Conservation (phyloP, 1,139 yeast genomes). For the Pichia sp. region DNA sequence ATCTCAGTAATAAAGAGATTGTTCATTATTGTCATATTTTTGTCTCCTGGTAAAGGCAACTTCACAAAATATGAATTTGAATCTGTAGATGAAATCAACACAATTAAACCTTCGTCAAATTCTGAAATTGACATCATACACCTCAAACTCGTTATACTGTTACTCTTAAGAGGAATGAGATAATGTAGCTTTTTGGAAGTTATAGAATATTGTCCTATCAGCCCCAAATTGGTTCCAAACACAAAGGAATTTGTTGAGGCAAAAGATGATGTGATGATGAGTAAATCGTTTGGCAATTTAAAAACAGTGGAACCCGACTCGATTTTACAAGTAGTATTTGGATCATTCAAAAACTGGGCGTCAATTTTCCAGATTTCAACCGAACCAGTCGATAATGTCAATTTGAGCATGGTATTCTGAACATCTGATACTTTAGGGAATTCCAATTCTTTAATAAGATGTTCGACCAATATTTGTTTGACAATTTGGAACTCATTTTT, state of each 20-base stretch:
- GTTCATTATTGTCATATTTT: constrained; percentile 2
- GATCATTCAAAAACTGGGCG: constrained; percentile 6
- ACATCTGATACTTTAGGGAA: constrained; percentile 3
- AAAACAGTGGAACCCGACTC: constrained; percentile 1
- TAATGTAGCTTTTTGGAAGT: constrained; percentile 12
- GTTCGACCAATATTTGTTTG: constrained; percentile 4
- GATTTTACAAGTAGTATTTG: not conserved
- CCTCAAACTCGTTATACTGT: constrained; percentile 16
- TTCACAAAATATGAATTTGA: constrained; percentile 15
- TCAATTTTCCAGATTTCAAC: constrained; percentile 44
- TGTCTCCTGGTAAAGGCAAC: constrained; percentile 9
- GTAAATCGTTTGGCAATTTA: constrained; percentile 1
- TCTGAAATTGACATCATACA: constrained; percentile 3
- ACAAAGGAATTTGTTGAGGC: constrained; percentile 39
- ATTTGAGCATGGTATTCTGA: constrained; percentile 1
- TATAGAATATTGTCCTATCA: constrained; percentile 49
- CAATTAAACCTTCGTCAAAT: constrained; percentile 7
- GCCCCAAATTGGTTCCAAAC: constrained; percentile 62
- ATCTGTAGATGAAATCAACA: constrained; percentile 16
- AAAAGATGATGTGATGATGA: constrained; percentile 9
- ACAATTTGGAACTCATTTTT: not conserved
- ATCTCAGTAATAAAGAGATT: constrained; percentile 1
- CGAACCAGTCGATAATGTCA: constrained; percentile 16
- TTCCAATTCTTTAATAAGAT: constrained; percentile 8
- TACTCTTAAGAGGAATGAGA: constrained; percentile 15